A percentile compares a stretch with the other conserved stretches of the same genome.
Conservation (phyloP, 306 rosid genomes). For the Erythrophleum fordii region DNA sequence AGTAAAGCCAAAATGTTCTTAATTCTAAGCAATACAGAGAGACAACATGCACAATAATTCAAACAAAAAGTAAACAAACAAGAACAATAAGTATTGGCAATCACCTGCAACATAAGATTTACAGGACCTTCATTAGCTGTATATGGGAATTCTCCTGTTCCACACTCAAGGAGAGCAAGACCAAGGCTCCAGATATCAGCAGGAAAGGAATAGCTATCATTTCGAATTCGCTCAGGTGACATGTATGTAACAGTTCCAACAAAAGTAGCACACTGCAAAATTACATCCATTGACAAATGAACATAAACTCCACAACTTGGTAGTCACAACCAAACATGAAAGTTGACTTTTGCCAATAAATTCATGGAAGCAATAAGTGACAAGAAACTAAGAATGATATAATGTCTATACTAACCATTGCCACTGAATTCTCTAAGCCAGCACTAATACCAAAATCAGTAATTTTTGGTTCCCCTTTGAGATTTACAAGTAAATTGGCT, state of each 20-base stretch:
- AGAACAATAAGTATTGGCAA: slow-evolving; percentile 22
- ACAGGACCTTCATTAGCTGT: slow-evolving; percentile 93
- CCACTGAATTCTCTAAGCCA: slow-evolving; percentile 94
- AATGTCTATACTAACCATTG: slow-evolving; percentile 70
- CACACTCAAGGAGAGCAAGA: slow-evolving; percentile 95
- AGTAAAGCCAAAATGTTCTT: slow-evolving; percentile 24
- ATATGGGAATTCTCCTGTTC: slow-evolving; percentile 97
- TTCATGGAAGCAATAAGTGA: slow-evolving; percentile 10
- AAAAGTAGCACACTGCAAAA: slow-evolving; percentile 88
- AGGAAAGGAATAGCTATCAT: slow-evolving; percentile 92
- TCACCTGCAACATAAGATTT: slow-evolving; percentile 97
- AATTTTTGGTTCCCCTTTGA: slow-evolving; percentile 94
- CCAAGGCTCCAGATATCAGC: slow-evolving; percentile 99
- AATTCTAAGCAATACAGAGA: neutral
- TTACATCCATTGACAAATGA: slow-evolving; percentile 31
- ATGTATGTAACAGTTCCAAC: slow-evolving; percentile 97
- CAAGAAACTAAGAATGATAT: slow-evolving; percentile 22
- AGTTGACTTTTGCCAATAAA: slow-evolving; percentile 15
- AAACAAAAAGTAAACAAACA: slow-evolving; percentile 27
- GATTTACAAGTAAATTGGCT: slow-evolving; percentile 90
- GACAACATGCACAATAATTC: slow-evolving; percentile 12
- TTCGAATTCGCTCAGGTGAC: slow-evolving; percentile 98
- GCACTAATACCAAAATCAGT: slow-evolving; percentile 99
- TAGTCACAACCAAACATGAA: neutral
- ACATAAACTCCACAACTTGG: neutral